These are phyloP conservation scores for Nyssa sinensis DNA, from an alignment of 148 eudicot species.

Conservation along the genomic window DNA sequence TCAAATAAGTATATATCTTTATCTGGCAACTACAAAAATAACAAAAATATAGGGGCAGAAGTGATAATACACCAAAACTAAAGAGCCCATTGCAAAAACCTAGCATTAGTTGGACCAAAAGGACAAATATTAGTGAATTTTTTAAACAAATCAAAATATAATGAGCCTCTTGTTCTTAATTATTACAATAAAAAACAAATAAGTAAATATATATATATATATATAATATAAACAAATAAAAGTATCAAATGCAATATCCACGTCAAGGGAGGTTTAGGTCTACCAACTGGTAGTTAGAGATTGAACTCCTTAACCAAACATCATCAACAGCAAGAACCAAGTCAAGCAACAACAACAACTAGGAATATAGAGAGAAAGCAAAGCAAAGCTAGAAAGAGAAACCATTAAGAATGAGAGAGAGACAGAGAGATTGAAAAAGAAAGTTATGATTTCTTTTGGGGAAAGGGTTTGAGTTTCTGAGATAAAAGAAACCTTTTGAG, in stretches of 20 bases:
- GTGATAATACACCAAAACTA: too few relatives aligned
- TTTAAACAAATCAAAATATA: conserved; percentile 19
- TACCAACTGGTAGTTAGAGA: conserved; percentile 70
- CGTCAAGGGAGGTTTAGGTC: conserved; percentile 49
- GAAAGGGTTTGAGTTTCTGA: conserved; percentile 11
- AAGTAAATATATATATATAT: conserved; percentile 18
- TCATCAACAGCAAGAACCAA: conserved; percentile 34
- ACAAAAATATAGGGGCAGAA: too few relatives aligned
- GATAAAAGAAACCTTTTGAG: conserved; percentile 15
- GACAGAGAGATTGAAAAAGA: conserved; percentile 22
- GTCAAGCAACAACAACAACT: conserved; percentile 35
- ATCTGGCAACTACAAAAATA: too few relatives aligned
- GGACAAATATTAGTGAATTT: too few relatives aligned
- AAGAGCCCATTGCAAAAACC: too few relatives aligned
- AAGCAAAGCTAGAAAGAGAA: conserved; percentile 12
- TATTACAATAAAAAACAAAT: too few relatives aligned
- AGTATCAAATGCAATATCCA: conserved; percentile 30
- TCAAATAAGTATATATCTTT: too few relatives aligned
- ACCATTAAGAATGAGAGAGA: too few relatives aligned
- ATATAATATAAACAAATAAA: not conserved
- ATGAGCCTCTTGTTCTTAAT: too few relatives aligned
- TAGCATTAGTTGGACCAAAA: too few relatives aligned
- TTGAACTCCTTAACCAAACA: conserved; percentile 59
- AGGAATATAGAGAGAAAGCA: conserved; percentile 15
- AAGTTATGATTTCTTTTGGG: conserved; percentile 18